A percentile compares a stretch with the other conserved stretches of the same genome.
These are phyloP conservation scores for Hortaea sp. DNA, from an alignment of 2,329 filamentous ascomycete species.

Conservation along the genomic window DNA sequence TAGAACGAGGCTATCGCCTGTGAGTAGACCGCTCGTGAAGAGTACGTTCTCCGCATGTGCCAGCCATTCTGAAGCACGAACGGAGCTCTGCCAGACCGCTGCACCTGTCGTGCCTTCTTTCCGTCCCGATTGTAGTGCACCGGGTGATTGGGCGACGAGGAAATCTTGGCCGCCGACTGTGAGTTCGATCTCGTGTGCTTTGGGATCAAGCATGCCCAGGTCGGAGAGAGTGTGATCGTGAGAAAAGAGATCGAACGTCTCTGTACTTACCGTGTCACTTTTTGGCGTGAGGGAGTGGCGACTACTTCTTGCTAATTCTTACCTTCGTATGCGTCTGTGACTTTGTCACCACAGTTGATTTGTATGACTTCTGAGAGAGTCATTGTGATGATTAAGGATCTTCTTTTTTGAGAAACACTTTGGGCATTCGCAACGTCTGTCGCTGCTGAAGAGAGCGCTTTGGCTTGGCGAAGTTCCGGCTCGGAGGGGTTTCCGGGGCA, in stretches of 20 bases:
- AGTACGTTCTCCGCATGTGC: slow-evolving; percentile 53
- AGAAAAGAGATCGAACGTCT: slow-evolving; percentile 81
- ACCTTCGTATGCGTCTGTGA: background rate
- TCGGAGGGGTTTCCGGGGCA: no score
- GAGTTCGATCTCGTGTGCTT: slow-evolving; percentile 45
- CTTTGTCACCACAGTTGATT: background rate
- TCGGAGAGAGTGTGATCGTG: slow-evolving; percentile 60
- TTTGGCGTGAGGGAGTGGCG: no score
- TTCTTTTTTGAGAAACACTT: no score
- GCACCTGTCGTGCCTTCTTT: slow-evolving; percentile 65
- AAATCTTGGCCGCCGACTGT: slow-evolving; percentile 58
- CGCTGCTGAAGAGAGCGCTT: no score
- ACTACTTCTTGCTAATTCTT: background rate
- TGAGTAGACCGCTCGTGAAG: slow-evolving; percentile 45
- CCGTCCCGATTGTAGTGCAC: slow-evolving; percentile 66
- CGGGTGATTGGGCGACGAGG: slow-evolving; percentile 72
- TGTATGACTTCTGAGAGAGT: background rate
- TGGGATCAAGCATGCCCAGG: slow-evolving; percentile 75
- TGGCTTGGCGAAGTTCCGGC: no score
- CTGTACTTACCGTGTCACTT: slow-evolving; percentile 36
- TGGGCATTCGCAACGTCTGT: no score
- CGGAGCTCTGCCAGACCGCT: slow-evolving; percentile 85
- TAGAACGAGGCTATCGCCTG: slow-evolving; percentile 49
- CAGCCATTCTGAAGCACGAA: slow-evolving; percentile 73
- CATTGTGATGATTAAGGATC: background rate